A percentile compares a stretch with the other conserved stretches of the same genome.
phyloP scores from a whole-genome alignment of 352 stramenopile genomes.

The Globisporangium irregulare region DNA sequence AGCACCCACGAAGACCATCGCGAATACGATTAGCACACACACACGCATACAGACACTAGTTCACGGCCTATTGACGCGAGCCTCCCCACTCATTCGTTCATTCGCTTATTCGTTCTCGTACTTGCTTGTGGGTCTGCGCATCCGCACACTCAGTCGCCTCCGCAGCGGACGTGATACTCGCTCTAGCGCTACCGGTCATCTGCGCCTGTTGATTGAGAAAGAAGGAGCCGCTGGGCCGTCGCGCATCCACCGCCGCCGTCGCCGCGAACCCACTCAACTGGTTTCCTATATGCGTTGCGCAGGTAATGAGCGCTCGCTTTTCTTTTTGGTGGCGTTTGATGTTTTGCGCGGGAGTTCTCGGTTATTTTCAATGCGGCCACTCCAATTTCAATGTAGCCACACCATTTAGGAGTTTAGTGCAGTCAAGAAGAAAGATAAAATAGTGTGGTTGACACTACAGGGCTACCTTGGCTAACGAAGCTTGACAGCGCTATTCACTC shows the following conservation, averaged over 20 bases:
- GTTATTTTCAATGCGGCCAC: no score
- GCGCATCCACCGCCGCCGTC: neutral
- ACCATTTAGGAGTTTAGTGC: neutral
- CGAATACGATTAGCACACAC: neutral
- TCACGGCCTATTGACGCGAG: neutral
- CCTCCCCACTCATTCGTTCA: neutral
- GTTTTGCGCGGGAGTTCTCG: constrained; percentile 4
- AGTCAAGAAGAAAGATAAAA: no score
- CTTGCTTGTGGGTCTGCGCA: neutral
- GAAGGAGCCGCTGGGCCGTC: neutral
- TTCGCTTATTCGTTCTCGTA: neutral
- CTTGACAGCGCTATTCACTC: no score
- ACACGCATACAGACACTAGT: neutral
- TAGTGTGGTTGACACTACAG: no score
- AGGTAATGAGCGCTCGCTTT: neutral
- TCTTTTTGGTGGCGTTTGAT: neutral
- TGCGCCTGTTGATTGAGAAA: neutral
- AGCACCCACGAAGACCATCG: neutral
- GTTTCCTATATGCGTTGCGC: neutral
- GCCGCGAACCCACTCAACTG: neutral
- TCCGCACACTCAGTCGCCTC: neutral
- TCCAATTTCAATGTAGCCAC: neutral
- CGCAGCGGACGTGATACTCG: neutral
- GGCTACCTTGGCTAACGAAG: no score
- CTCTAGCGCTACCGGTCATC: neutral